phyloP scores from a whole-genome alignment of 2,329 filamentous ascomycete genomes.

The Peltaster fructicola region DNA sequence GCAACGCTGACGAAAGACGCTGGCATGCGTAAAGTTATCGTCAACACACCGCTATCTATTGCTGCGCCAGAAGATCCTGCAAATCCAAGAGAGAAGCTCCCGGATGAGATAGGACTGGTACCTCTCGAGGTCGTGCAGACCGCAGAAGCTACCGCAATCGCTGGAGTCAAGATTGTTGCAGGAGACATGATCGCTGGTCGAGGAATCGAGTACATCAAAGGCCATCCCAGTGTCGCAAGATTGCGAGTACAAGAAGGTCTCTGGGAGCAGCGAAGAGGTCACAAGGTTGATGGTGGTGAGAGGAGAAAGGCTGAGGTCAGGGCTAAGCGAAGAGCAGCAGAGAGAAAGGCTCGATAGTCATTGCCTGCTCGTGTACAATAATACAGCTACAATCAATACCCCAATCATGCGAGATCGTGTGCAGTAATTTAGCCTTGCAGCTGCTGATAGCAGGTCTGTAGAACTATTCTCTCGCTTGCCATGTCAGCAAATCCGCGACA shows the following conservation, averaged over 20 bases:
- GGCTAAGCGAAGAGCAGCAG: conserved; percentile 66
- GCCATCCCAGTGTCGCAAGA: conserved; percentile 40
- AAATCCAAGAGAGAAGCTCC: conserved; percentile 39
- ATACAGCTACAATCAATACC: too few species aligned
- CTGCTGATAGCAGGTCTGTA: too few species aligned
- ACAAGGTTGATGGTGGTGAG: conserved; percentile 94
- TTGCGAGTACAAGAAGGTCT: conserved; percentile 67
- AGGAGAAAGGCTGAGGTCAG: conserved; percentile 69
- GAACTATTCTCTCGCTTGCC: too few species aligned
- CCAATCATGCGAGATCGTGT: too few species aligned
- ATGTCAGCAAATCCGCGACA: too few species aligned
- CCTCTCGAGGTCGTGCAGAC: conserved; percentile 6
- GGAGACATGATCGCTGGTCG: conserved; percentile 58
- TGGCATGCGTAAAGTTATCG: conserved; percentile 38
- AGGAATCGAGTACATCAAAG: conserved; percentile 51
- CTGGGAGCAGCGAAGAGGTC: conserved; percentile 76
- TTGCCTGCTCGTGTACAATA: too few species aligned
- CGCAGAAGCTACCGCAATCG: conserved; percentile 34
- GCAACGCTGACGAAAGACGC: conserved; percentile 36
- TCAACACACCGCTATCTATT: conserved; percentile 35
- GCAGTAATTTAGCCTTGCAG: too few species aligned
- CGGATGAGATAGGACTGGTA: conserved; percentile 20
- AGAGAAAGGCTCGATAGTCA: conserved; percentile 49
- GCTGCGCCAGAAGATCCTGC: conserved; percentile 11
- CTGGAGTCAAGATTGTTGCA: conserved; percentile 49